phyloP scores from a whole-genome alignment of 1,284 basidiomycete species.

The Ustilago nuda region DNA sequence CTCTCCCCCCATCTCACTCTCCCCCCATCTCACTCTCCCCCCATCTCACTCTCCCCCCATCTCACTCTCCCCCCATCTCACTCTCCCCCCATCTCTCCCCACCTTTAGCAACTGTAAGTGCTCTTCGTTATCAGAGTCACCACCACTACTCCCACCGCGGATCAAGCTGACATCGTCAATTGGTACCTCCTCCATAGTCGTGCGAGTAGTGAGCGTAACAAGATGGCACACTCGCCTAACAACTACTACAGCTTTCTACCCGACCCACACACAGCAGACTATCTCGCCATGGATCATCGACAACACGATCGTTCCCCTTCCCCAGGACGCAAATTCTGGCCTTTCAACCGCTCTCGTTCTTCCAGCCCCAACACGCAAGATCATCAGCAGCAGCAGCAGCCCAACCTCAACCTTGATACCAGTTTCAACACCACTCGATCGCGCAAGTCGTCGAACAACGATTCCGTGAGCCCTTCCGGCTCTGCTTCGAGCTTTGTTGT shows the following conservation, averaged over 20 bases:
- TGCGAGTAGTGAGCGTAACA: background rate
- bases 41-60: no score
- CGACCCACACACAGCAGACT: slow-evolving; percentile 30
- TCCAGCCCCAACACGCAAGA: slow-evolving; percentile 41
- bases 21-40: slow-evolving; percentile 15
- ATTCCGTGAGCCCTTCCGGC: slow-evolving; percentile 29
- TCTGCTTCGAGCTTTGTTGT: slow-evolving; percentile 54
- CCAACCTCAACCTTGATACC: slow-evolving; percentile 24
- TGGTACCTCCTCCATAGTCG: background rate
- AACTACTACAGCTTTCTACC: slow-evolving; percentile 33
- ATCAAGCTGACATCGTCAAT: background rate
- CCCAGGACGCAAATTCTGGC: slow-evolving; percentile 42
- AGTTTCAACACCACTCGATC: slow-evolving; percentile 29
- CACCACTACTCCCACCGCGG: background rate
- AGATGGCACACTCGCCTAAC: slow-evolving; percentile 19
- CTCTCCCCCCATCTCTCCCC: background rate
- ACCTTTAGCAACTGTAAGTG: background rate
- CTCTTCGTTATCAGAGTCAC: background rate
- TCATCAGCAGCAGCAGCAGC: background rate
- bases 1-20: no score
- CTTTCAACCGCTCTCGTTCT: slow-evolving; percentile 54
- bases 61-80: slow-evolving; percentile 16
- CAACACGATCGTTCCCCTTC: slow-evolving; percentile 30
- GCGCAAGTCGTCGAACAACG: slow-evolving; percentile 27
- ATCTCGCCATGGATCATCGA: slow-evolving; percentile 29